Evolutionary conservation across 805 yeast species (phyloP).

Genomic region (Blastobotrys parvus): DNA sequence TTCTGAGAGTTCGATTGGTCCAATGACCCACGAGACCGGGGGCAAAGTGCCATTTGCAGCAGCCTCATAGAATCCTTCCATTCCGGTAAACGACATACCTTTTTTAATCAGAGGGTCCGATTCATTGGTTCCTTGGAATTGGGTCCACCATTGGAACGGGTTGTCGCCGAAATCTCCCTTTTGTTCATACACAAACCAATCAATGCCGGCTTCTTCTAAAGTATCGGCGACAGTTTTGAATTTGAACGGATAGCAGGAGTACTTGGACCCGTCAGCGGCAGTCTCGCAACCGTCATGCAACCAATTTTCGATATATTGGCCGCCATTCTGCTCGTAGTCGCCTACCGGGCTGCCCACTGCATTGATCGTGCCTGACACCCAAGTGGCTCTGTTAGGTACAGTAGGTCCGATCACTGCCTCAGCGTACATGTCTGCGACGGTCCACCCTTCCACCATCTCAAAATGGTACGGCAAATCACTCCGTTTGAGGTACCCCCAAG

Average conservation of each 20-base stretch:
- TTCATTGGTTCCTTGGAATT: slow-evolving; percentile 10
- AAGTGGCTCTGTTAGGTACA: slow-evolving; percentile 20
- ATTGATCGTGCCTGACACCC: slow-evolving; percentile 22
- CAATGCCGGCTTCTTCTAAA: slow-evolving; percentile 13
- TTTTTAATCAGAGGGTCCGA: slow-evolving; percentile 3
- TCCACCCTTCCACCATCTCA: slow-evolving; percentile 20
- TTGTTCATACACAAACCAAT: slow-evolving; percentile 20
- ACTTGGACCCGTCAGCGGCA: slow-evolving; percentile 7
- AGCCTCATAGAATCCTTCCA: slow-evolving; percentile 15
- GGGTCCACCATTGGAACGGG: slow-evolving; percentile 16
- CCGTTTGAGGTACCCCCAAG: slow-evolving; percentile 20
- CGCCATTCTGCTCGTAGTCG: slow-evolving; percentile 13
- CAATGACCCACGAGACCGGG: slow-evolving; percentile 19
- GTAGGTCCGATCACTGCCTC: slow-evolving; percentile 22
- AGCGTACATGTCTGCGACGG: slow-evolving; percentile 23
- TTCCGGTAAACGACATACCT: slow-evolving; percentile 17
- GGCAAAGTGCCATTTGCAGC: slow-evolving; percentile 21
- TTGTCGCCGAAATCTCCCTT: slow-evolving; percentile 17
- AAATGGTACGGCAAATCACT: slow-evolving; percentile 20
- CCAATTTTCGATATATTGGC: slow-evolving; percentile 19
- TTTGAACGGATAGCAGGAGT: slow-evolving; percentile 18
- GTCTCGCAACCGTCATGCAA: slow-evolving; percentile 15
- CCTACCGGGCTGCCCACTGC: slow-evolving; percentile 16
- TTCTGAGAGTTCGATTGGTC: slow-evolving; percentile 19
- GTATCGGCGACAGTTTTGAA: slow-evolving; percentile 19